phyloP scores from a whole-genome alignment of 2,329 filamentous ascomycete genomes.

The Colletotrichum sidae region DNA sequence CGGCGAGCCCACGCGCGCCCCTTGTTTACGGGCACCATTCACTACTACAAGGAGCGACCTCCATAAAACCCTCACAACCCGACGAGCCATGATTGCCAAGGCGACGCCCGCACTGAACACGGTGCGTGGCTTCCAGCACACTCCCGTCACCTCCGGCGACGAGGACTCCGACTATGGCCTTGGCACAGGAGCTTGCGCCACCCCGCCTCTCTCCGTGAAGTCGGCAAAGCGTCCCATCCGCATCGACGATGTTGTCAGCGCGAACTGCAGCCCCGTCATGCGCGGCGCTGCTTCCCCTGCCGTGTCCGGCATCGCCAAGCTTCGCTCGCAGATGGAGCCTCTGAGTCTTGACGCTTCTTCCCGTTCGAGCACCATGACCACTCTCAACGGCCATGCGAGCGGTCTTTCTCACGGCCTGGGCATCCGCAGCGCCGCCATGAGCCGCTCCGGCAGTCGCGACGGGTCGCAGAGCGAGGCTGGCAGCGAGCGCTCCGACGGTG shows the following conservation, averaged over 20 bases:
- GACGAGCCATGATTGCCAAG: constrained; percentile 57
- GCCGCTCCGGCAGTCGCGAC: constrained; percentile 65
- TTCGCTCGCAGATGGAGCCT: constrained; percentile 85
- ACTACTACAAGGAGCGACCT: constrained; percentile 34
- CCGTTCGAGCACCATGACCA: constrained; percentile 66
- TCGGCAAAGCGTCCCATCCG: constrained; percentile 52
- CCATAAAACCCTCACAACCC: constrained; percentile 14
- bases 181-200: constrained; percentile 24
- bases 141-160: constrained; percentile 65
- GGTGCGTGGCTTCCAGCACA: constrained; percentile 68
- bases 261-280: constrained; percentile 72
- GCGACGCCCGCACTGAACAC: constrained; percentile 63
- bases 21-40: constrained; percentile 45
- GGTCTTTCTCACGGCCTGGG: constrained; percentile 44
- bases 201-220: constrained; percentile 38
- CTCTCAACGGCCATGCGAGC: constrained; percentile 56
- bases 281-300: constrained; percentile 64
- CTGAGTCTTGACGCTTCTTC: constrained; percentile 73
- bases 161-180: constrained; percentile 66
- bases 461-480: constrained; percentile 64
- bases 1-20: constrained; percentile 34
- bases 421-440: constrained; percentile 67
- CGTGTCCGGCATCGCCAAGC: constrained; percentile 81
- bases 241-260: constrained; percentile 69
- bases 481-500: constrained; percentile 74